Conservation (phyloP, 2,329 filamentous ascomycete species). For the Neophaeococcomyces aloes region DNA sequence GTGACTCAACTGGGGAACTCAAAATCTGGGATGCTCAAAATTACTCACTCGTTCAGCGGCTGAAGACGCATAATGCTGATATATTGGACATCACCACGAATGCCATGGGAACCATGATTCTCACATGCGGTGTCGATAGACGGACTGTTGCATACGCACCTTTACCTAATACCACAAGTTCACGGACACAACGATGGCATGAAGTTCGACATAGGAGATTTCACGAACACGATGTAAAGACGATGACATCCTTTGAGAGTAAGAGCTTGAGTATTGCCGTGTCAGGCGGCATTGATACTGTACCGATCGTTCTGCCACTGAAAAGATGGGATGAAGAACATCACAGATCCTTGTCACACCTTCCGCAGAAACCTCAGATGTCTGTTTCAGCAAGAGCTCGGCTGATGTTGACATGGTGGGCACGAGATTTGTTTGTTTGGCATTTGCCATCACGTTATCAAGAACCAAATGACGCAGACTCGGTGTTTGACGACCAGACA, state of each 20-base stretch:
- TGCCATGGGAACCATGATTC: constrained; percentile 66
- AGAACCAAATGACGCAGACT: constrained; percentile 3
- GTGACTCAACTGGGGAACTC: constrained; percentile 87
- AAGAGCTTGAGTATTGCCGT: constrained; percentile 74
- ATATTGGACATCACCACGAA: constrained; percentile 78
- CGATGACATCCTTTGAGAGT: constrained; percentile 82
- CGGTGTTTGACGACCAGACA: not conserved
- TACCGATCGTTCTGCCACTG: constrained; percentile 71
- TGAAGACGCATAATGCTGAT: constrained; percentile 81
- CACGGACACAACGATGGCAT: constrained; percentile 58
- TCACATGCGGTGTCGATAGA: constrained; percentile 87
- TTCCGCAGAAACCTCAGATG: constrained; percentile 69
- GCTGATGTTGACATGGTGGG: constrained; percentile 85
- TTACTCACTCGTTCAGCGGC: constrained; percentile 74
- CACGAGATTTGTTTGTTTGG: constrained; percentile 78
- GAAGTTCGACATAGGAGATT: constrained; percentile 78
- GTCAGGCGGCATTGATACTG: constrained; percentile 83
- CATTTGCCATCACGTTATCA: constrained; percentile 22
- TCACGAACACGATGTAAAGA: constrained; percentile 90
- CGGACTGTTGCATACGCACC: constrained; percentile 65
- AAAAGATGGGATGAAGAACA: constrained; percentile 58
- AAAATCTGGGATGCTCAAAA: constrained; percentile 90
- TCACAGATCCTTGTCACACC: constrained; percentile 67
- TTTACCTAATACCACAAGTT: constrained; percentile 36
- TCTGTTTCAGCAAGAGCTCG: constrained; percentile 62